A percentile compares a stretch with the other conserved stretches of the same genome.
Conservation (phyloP, 148 eudicot species). For the Chenopodium berlandieri region DNA sequence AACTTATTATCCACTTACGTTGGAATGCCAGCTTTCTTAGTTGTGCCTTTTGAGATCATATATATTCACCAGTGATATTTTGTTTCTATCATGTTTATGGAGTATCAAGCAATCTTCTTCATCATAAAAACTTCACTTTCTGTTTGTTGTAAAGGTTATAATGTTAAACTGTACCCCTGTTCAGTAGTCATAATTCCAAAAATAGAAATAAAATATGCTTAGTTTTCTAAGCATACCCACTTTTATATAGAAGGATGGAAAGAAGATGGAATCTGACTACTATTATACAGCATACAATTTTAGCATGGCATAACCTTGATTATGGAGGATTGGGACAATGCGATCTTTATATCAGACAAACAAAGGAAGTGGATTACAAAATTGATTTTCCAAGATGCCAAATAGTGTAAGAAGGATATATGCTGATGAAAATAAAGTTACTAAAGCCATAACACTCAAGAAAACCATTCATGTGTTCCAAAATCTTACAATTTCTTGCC, state of each 20-base stretch:
- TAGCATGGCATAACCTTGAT: background rate
- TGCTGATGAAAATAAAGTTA: background rate
- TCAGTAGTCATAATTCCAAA: background rate
- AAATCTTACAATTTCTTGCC: background rate
- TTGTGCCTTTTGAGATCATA: no score
- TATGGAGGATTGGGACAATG: no score
- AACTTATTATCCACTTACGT: background rate
- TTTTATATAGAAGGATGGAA: background rate
- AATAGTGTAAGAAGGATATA: background rate
- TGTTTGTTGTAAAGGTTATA: background rate
- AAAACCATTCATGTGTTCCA: background rate
- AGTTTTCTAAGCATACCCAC: background rate
- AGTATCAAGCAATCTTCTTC: background rate
- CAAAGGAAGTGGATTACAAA: background rate
- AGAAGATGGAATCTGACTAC: background rate
- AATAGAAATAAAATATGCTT: no score
- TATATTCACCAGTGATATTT: no score
- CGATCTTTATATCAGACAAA: no score
- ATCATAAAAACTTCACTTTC: background rate
- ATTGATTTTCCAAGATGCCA: background rate
- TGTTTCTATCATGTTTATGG: no score
- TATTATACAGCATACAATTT: no score
- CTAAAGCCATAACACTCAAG: background rate
- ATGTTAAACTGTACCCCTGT: background rate
- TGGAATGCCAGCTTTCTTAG: no score